phyloP scores from a whole-genome alignment of 306 rosid species.

The Vigna mungo region DNA sequence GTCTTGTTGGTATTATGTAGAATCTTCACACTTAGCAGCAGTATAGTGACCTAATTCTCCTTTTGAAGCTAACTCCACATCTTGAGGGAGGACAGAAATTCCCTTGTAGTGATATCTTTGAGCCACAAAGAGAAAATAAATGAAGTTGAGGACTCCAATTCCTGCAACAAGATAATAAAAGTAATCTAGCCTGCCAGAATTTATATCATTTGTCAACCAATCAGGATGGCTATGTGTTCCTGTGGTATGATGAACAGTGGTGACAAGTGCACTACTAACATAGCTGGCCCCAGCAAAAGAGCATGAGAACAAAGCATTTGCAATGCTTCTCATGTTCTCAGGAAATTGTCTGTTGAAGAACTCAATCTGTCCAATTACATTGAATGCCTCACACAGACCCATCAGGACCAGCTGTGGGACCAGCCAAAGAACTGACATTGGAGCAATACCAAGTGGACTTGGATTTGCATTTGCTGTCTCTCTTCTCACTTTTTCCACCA shows the following conservation, averaged over 20 bases:
- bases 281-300: slow-evolving; percentile 66
- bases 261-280: slow-evolving; percentile 55
- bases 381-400: slow-evolving; percentile 76
- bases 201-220: slow-evolving; percentile 75
- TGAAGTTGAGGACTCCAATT: slow-evolving; percentile 57
- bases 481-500: slow-evolving; percentile 47
- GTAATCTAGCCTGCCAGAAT: slow-evolving; percentile 71
- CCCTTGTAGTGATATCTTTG: slow-evolving; percentile 64
- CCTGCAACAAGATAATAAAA: slow-evolving; percentile 68
- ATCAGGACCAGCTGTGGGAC: slow-evolving; percentile 61
- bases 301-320: slow-evolving; percentile 66
- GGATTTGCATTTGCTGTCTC: slow-evolving; percentile 44
- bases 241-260: slow-evolving; percentile 52
- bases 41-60: slow-evolving; percentile 29
- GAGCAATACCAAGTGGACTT: slow-evolving; percentile 42
- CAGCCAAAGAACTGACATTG: slow-evolving; percentile 65
- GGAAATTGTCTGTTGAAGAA: slow-evolving; percentile 74
- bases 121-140: slow-evolving; percentile 60
- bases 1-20: background rate
- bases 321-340: slow-evolving; percentile 71
- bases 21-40: background rate
- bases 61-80: slow-evolving; percentile 52
- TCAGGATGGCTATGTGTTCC: slow-evolving; percentile 45
- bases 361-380: slow-evolving; percentile 64
- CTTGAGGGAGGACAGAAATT: slow-evolving; percentile 18